Base-by-base conservation (phyloP, 2,329 filamentous ascomycete species). In the Zelopaecilomyces penicillatus region DNA sequence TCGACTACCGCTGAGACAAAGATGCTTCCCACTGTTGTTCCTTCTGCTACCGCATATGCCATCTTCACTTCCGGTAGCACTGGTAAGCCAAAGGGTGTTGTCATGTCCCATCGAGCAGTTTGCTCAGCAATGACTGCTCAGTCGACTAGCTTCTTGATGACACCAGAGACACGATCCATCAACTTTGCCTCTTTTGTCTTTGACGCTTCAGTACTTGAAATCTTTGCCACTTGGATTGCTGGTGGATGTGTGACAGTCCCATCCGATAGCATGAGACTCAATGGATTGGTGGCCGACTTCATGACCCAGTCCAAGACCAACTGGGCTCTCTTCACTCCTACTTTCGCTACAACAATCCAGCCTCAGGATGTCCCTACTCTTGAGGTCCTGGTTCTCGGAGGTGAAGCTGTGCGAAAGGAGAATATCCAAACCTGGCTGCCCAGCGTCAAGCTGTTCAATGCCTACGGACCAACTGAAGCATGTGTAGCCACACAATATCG, bases 21-120 rank as follows among this genome's bases (percentile, higher is more conserved):
- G 19, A 19, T 19, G 19, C 19, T 19, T 19, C 19, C 19, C 19
- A 19, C 19, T 2, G 19, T 19, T 19, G 19, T 19, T 19, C 19
- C 19, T 19, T 19, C 19, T 19, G 19, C 19, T 19, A 29, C 63
- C 38, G 61, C 67, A 12, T 69, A 69, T 42, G 73, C 78, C 52
- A 75, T 78, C 54, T 79, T 78, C 55, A 80, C 76, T 29, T 79
- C 75, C 4, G 76, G 76, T 19, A 78, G 73, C 43, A 80, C 76
- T 0, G 76, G 76, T 5, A 68, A 67, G 44, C 75, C 76, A 8
- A 80, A 79, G 62, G 76, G 75, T 19, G 73, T 78, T 10, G 62
- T 78, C 26, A 58, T 68, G 32, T 35, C 46, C n/a, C 43, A 45
- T 30, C 28, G 9, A 6, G 29, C 36, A 8, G 10, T 43, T 11